Base-by-base conservation (phyloP, 192 early-diverging fungal species). In the Backusella luteola region DNA sequence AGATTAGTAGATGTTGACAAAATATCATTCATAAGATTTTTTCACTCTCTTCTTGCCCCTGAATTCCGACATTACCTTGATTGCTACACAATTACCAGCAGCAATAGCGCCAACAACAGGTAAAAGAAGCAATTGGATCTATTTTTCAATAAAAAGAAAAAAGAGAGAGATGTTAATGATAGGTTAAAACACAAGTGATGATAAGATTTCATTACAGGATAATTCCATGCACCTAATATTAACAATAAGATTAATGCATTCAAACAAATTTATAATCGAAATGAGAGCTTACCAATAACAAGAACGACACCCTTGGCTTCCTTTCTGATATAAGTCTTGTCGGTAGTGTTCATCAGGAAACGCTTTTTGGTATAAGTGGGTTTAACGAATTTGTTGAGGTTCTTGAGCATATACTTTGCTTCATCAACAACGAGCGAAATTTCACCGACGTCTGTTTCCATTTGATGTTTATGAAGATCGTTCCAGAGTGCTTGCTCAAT, bases 71-170 rank as follows among this genome's bases (percentile, higher is more conserved):
- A 77, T 32, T 76, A 83, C 81, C 75, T 95, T 95, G 9, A 91
- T n/a, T 1, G 93, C 68, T 4, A 87, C 93, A 6, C 91, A 90
- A 85, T 97, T 97, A 19, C 97, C 97, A 15, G 94, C 97, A 19
- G 96, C 96, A 76, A 99, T 87, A 14, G 96, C 95, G 35, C 92
- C 91, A 3, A 93, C 87, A 32, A 96, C 81, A 9, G 97, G 96
- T 42, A 85, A 80, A 6, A 98, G 74, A 32, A 89, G 34, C 19
- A 99, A 81, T 32, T 91, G 88, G 35, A 92, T 32, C 68, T 81
- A 73, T 14, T 23, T 21, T 59, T 73, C 6, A 21, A 49, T 49
- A 2, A n/a, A 19, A 44, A 42, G 0, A 42, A 26, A 7, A 74
- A 34, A 21, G 17, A 66, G 5, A n/a, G 34, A 41, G 15, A 29